Conservation (phyloP, 225 moss, liverwort and hornwort genomes). For the Marchantia paleacea region DNA sequence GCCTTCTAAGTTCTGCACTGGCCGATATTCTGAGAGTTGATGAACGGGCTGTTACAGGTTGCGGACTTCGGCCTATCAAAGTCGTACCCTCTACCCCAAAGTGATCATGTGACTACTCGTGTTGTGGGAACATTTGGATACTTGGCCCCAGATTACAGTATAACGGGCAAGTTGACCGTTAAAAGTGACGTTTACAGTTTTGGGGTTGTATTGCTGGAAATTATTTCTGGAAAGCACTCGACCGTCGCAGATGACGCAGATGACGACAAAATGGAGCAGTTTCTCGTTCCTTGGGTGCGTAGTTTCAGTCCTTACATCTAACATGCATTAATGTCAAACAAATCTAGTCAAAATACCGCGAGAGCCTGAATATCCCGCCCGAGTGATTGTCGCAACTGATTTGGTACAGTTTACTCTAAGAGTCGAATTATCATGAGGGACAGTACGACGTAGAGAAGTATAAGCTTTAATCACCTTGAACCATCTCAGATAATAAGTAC, state of each 20-base stretch:
- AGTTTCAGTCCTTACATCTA: neutral
- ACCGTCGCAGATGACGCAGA: constrained; percentile 25
- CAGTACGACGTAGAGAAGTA: too few relatives aligned
- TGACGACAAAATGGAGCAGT: constrained; percentile 22
- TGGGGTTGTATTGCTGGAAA: constrained; percentile 31
- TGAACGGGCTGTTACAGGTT: constrained; percentile 17
- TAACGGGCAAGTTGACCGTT: constrained; percentile 35
- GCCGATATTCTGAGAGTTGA: too few relatives aligned
- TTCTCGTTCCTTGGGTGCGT: constrained; percentile 35
- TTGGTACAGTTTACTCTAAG: too few relatives aligned
- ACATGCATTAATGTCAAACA: too few relatives aligned
- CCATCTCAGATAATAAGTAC: too few relatives aligned
- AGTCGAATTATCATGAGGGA: too few relatives aligned
- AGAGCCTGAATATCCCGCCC: too few relatives aligned
- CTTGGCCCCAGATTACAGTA: constrained; percentile 36
- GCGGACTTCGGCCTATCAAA: constrained; percentile 42
- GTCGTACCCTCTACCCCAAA: constrained; percentile 22
- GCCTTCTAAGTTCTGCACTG: too few relatives aligned
- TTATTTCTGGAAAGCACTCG: constrained; percentile 25
- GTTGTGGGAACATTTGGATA: constrained; percentile 40
- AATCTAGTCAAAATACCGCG: too few relatives aligned
- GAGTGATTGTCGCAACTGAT: too few relatives aligned
- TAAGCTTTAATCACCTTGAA: too few relatives aligned
- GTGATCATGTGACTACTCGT: constrained; percentile 35
- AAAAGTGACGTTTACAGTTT: constrained; percentile 39